Percentiles rank a stretch among this genome's conserved stretches.
Evolutionary conservation across 2,329 filamentous ascomycete species (phyloP).

Genomic region (Monilinia fructigena): DNA sequence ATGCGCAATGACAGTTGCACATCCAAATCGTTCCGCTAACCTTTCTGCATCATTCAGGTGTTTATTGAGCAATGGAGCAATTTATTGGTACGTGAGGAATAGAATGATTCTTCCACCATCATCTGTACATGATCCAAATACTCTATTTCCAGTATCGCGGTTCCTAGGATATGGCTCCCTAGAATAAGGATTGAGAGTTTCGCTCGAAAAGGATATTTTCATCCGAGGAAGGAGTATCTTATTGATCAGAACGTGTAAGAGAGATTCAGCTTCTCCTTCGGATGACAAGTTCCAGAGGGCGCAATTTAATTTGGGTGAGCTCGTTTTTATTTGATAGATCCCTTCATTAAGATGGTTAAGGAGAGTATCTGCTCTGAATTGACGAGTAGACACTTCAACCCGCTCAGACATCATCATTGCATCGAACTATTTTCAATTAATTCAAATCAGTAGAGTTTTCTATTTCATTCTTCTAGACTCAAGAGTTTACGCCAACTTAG

Average conservation of each 20-base stretch:
- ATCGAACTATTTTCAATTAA: not conserved
- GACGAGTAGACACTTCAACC: not conserved
- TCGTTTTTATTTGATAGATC: not conserved
- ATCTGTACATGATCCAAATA: not conserved
- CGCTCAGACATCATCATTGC: not conserved
- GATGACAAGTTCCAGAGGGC: not conserved
- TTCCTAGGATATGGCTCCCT: not conserved
- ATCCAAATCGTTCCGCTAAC: not conserved
- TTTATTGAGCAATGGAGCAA: not conserved
- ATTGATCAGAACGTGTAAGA: not conserved
- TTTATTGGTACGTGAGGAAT: not conserved
- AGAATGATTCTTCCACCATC: not conserved
- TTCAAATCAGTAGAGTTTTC: not conserved
- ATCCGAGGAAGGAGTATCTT: not conserved
- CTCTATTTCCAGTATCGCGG: not conserved
- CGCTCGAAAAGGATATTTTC: not conserved
- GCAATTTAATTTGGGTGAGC: not conserved
- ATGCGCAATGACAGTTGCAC: not conserved
- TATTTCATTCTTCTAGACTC: not conserved
- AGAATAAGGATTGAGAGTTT: not conserved
- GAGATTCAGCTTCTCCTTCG: not conserved
- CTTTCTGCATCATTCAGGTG: not conserved
- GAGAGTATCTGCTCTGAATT: not conserved
- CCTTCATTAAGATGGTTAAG: not conserved
- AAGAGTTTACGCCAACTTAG: not conserved